These are phyloP conservation scores for Leucosporidium scottii DNA, from an alignment of 768 basidiomycete genomes.

Conservation along the genomic window DNA sequence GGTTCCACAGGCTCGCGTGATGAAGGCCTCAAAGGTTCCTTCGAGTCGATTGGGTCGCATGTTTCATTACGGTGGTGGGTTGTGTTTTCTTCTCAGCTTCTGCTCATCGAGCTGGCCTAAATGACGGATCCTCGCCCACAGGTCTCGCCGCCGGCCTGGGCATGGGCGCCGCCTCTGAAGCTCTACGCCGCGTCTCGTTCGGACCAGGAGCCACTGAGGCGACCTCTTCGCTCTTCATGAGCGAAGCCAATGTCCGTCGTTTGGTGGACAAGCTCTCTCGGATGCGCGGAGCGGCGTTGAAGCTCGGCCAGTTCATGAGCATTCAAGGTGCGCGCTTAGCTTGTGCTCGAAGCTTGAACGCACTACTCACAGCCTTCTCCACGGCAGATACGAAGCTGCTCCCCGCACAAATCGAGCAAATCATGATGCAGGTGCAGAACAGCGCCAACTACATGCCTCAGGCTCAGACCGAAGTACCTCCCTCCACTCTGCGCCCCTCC, in stretches of 20 bases:
- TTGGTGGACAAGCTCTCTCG: constrained; percentile 85
- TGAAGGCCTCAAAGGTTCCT: constrained; percentile 68
- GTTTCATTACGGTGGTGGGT: constrained; percentile 85
- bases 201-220: constrained; percentile 39
- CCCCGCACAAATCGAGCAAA: constrained; percentile 76
- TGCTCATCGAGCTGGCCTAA: no score
- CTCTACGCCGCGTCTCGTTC: constrained; percentile 59
- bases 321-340: constrained; percentile 62
- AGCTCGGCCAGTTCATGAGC: constrained; percentile 93
- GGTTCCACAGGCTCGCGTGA: neutral
- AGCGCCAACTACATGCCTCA: constrained; percentile 98
- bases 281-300: constrained; percentile 94
- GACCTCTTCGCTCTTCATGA: constrained; percentile 64
- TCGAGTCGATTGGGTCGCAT: constrained; percentile 80
- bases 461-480: constrained; percentile 85
- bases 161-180: constrained; percentile 81
- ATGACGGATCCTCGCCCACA: constrained; percentile 38
- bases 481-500: constrained; percentile 11
- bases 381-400: constrained; percentile 73
- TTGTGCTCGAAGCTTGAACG: neutral
- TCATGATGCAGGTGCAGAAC: constrained; percentile 86
- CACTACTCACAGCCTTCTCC: neutral
- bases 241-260: constrained; percentile 80
- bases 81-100: neutral
- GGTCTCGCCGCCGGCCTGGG: constrained; percentile 84